These are phyloP conservation scores for Leishmania mexicana DNA, from an alignment of 208 protist genomes.

Conservation along the genomic window DNA sequence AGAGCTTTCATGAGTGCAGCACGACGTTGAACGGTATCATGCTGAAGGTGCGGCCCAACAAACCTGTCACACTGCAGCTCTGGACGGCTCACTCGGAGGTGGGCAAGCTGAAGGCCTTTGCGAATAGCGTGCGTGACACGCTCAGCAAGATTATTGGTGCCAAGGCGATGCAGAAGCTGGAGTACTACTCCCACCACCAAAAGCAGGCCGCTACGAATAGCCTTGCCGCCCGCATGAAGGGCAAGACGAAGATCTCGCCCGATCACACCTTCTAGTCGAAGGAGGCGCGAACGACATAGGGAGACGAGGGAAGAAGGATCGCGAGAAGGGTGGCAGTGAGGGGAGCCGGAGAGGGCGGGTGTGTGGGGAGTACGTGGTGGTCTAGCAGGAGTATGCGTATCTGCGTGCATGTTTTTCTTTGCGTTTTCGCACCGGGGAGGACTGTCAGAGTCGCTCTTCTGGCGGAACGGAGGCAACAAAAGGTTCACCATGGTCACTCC, in stretches of 20 bases:
- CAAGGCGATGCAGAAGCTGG: constrained; percentile 83
- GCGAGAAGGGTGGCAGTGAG: not conserved
- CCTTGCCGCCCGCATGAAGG: constrained; percentile 69
- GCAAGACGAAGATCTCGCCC: constrained; percentile 41
- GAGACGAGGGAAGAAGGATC: not conserved
- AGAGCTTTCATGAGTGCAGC: constrained; percentile 72
- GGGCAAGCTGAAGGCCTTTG: constrained; percentile 64
- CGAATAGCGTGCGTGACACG: constrained; percentile 59
- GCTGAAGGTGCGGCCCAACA: constrained; percentile 83
- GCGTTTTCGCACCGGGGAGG: not conserved
- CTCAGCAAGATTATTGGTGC: constrained; percentile 69
- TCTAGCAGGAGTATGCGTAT: not conserved
- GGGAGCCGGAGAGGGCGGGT: not conserved
- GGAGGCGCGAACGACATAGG: not conserved
- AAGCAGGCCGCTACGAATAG: constrained; percentile 52
- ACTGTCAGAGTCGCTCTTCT: not conserved
- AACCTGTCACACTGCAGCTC: constrained; percentile 76
- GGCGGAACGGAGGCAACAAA: not conserved
- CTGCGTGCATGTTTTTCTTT: not conserved
- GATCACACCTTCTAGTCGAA: constrained; percentile 32
- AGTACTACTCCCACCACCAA: constrained; percentile 85
- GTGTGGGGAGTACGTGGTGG: not conserved
- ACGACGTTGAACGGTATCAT: constrained; percentile 83
- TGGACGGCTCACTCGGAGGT: constrained; percentile 80
- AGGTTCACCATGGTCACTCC: not conserved